A percentile compares a stretch with the other conserved stretches of the same genome.
These are phyloP conservation scores for Termitomyces sp. DNA, from an alignment of 768 basidiomycete species.

Conservation along the genomic window DNA sequence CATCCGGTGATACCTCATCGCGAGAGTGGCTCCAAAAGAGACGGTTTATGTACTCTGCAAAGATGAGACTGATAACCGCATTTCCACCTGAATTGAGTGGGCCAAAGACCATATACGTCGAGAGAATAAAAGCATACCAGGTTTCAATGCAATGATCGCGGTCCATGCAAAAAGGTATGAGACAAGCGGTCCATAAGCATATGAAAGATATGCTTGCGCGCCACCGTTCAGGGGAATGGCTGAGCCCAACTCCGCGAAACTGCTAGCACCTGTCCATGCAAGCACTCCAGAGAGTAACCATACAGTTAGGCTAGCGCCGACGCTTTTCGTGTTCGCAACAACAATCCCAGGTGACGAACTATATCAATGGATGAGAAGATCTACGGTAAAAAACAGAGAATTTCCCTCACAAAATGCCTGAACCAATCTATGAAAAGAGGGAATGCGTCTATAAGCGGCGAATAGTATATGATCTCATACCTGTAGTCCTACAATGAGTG, in stretches of 20 bases:
- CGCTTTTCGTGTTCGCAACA: slow-evolving; percentile 81
- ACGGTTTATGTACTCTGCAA: slow-evolving; percentile 89
- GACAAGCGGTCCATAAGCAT: slow-evolving; percentile 80
- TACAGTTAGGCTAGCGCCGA: slow-evolving; percentile 82
- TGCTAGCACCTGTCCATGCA: slow-evolving; percentile 94
- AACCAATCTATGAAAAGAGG: slow-evolving; percentile 58
- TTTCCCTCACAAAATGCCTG: slow-evolving; percentile 79
- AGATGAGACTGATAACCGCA: slow-evolving; percentile 86
- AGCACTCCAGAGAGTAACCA: slow-evolving; percentile 83
- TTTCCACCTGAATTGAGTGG: slow-evolving; percentile 43
- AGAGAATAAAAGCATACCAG: slow-evolving; percentile 38
- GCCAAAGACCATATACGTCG: not conserved
- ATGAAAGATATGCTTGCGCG: slow-evolving; percentile 79
- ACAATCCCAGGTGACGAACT: slow-evolving; percentile 93
- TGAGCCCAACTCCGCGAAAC: slow-evolving; percentile 87
- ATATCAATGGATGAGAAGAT: slow-evolving; percentile 1
- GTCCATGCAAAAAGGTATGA: slow-evolving; percentile 97
- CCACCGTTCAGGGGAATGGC: slow-evolving; percentile 77
- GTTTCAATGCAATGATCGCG: slow-evolving; percentile 82
- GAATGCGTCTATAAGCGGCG: not conserved
- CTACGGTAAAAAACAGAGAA: not conserved
- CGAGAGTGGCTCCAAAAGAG: slow-evolving; percentile 76
- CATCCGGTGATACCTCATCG: slow-evolving; percentile 65
- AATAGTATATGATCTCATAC: slow-evolving; percentile 26
- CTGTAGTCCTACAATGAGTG: slow-evolving; percentile 78